Evolutionary conservation across 257 asterid species (phyloP), one percentile per base, ranked within the genome.

Genomic region (Verbena officinalis): DNA sequence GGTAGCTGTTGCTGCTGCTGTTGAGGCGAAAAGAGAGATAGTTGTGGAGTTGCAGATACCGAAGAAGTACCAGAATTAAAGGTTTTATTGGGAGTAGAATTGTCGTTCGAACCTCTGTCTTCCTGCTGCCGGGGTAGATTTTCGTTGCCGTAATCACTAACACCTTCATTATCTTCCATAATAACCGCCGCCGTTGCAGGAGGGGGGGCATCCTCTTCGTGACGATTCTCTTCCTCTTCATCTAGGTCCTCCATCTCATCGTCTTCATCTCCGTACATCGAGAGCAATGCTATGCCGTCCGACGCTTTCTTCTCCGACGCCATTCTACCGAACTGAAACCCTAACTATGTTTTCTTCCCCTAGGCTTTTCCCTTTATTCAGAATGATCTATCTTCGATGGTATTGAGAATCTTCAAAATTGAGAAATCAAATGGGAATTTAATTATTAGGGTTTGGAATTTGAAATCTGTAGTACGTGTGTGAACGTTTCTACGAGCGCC

Each of bases 221-320:
- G 73, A 17, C 10, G 24, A 24, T 61, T 65, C 27, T 55, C 68
- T 7, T 72, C 80, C 24, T 68, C 73, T 36, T 65, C 83, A 2
- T 74, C 83, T 9, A 75, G n/a, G 52, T 77, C 95, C 46, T 82
- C 93, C 89, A 86, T 89, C 20, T 83, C 89, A 56, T 86, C 98
- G 36, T 86, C 96, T 62, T 84, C 95, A 60, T 89, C 96, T 7
- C 86, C 96, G 54, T 91, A 92, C 78, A 92, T 85, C 22, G 98
- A 92, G 23, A 89, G 87, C 62, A 92, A 67, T 16, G 96, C 95
- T 38, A 92, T 92, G 55, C 98, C 98, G 75, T 88, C 95, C 0
- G 98, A 82, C 36, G 88, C 87, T 51, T 78, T 86, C 85, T 89
- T 89, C 73, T 69, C 81, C 7, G 96, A 75, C 20, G 88, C 78